Evolutionary conservation across 129 eudicot genomes (phyloP), one percentile per base, ranked within the genome.

Genomic region (Flaveria brownii): DNA sequence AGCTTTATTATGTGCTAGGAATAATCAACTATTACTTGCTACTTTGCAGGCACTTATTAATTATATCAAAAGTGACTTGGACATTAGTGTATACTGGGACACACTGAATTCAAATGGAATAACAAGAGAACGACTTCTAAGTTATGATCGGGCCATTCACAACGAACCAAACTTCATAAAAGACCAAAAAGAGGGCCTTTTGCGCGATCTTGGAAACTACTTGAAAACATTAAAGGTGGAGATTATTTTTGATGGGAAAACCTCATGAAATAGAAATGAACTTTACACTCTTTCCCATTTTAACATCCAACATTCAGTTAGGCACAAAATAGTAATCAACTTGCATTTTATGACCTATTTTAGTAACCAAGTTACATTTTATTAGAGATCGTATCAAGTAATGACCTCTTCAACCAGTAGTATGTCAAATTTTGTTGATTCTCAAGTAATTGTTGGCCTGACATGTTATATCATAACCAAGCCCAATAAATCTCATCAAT

Each of bases 121-220:
- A 81, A 91, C 96, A 51, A 95, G 91, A 88, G 94, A 91, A 72
- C 99, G 99, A 23, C 97, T 95, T 80, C 83, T 95, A 75, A 95
- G 99, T 81, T 95, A 95, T 85, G 99, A 95, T 82, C 96, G 99
- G 22, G 96, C 89, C 36, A 95, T 95, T 83, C 96, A 77, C 74
- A 80, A 84, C 59, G 99, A 95, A 66, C 99, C 99, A 68, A 89
- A 82, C 11, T 91, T 95, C 77, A 83, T 86, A 15, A 25, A 81
- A 13, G 94, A 91, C 82, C 99, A 95, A 79, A 95, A 95, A 81
- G 97, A 95, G 72, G 91, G 99, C 56, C 99, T 95, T 85, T 78
- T 95, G 77, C 97, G 91, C 74, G 99, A 95, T 86, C 94, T 95
- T 47, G 96, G 96, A 64, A 80, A 83, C 85, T 95, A 95, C 88